Base-by-base conservation (phyloP, 441 rosid genomes). In the Pelargonium myrrhifolium region DNA sequence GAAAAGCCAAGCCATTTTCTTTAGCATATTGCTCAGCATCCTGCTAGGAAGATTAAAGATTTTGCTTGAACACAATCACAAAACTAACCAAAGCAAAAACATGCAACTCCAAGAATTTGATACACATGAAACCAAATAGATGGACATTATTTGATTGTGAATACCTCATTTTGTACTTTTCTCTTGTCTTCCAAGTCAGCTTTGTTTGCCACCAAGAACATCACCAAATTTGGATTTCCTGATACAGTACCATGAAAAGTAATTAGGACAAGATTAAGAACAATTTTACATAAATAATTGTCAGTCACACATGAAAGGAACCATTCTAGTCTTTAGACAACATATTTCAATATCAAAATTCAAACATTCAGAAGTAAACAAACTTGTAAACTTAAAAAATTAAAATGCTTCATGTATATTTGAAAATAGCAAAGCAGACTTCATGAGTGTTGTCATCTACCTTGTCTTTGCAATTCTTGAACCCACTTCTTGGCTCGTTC, bases 161-260 rank as follows among this genome's bases (percentile, higher is more conserved):
- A 15, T 79, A 85, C 96, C 96, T 87, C 89, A 64, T 0, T 74
- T 43, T 75, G 74, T 49, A 89, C 92, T 76, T 76, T 66, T 76
- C 92, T 79, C 81, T 76, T 89, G 20, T 77, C 87, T 79, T 76
- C 81, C 82, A 89, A 70, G 77, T 89, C 96, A 47, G 67, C 89
- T 79, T 89, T 89, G 87, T 87, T 89, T 9, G 82, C 96, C 49
- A 80, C 96, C 78, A 89, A 74, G 84, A 85, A 87, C 79, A 78
- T 81, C 61, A 84, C 76, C 76, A 89, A 65, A 77, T 83, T 87
- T 60, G 88, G 90, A 75, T 85, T 89, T 59, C 89, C 95, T 88
- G 84, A 62, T 24, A 62, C 58, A 69, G 12, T 26, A 21, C 53
- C 53, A 47, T 11, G 53, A 4, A 28, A 47, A 47, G 53, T 47